These are phyloP conservation scores for Solanum tacnaense DNA, from an alignment of 257 asterid species.

Conservation along the genomic window DNA sequence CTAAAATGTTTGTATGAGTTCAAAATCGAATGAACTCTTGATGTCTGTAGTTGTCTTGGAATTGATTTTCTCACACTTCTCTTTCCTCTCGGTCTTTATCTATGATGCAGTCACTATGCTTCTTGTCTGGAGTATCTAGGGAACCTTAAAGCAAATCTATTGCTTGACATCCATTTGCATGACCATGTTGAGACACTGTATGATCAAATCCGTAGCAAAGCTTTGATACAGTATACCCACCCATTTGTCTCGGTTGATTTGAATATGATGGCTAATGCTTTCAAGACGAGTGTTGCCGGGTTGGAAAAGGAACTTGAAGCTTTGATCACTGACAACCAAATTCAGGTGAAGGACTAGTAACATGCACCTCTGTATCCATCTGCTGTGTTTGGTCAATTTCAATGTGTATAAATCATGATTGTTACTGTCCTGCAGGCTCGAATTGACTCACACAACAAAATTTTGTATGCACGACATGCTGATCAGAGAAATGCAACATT, in stretches of 20 bases:
- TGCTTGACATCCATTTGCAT: constrained; percentile 91
- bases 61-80: background rate
- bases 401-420: background rate
- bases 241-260: constrained; percentile 94
- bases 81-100: background rate
- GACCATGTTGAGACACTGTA: constrained; percentile 88
- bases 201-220: constrained; percentile 87
- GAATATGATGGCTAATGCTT: constrained; percentile 91
- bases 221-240: constrained; percentile 88
- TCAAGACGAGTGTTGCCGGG: constrained; percentile 58
- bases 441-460: constrained; percentile 88
- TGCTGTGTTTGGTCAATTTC: background rate
- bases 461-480: constrained; percentile 91
- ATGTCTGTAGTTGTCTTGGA: background rate
- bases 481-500: constrained; percentile 93
- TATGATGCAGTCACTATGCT: constrained; percentile 72
- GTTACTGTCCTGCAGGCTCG: constrained; percentile 59
- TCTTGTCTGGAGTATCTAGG: constrained; percentile 89
- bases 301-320: constrained; percentile 93
- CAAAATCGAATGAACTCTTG: background rate
- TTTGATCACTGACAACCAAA: constrained; percentile 74
- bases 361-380: background rate
- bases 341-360: constrained; percentile 47
- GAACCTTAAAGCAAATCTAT: constrained; percentile 68
- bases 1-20: background rate